phyloP scores from a whole-genome alignment of 2,329 filamentous ascomycete genomes.

The Pseudocercospora fuligena region DNA sequence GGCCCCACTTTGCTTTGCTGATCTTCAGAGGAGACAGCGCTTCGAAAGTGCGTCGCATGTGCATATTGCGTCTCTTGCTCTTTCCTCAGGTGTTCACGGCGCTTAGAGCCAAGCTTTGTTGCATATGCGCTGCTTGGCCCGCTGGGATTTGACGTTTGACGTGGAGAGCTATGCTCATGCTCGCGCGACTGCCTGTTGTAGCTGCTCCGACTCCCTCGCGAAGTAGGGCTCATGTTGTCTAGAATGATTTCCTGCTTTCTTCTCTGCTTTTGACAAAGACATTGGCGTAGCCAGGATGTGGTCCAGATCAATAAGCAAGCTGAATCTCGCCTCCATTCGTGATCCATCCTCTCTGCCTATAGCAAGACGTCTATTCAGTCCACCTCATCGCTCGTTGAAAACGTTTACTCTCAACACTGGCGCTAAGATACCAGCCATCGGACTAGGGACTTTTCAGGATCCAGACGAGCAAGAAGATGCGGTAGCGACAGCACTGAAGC shows the following conservation, averaged over 20 bases:
- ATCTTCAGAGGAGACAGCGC: neutral
- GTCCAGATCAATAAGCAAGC: neutral
- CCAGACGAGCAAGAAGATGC: slow-evolving; percentile 52
- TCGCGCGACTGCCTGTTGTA: neutral
- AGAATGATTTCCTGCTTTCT: too few relatives aligned
- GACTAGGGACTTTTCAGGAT: slow-evolving; percentile 46
- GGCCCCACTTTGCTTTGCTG: neutral
- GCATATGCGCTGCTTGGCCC: neutral
- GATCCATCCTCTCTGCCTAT: slow-evolving; percentile 30
- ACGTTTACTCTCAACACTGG: slow-evolving; percentile 32
- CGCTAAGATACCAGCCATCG: slow-evolving; percentile 29
- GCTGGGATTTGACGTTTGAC: neutral
- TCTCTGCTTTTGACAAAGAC: neutral
- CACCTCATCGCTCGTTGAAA: slow-evolving; percentile 59
- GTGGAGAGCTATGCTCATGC: neutral
- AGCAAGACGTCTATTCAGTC: slow-evolving; percentile 46
- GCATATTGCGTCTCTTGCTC: neutral
- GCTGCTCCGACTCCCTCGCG: neutral
- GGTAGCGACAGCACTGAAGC: slow-evolving; percentile 51
- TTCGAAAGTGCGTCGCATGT: neutral
- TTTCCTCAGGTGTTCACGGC: neutral
- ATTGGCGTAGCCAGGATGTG: neutral
- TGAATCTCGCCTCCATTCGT: neutral
- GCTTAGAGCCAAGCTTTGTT: neutral
- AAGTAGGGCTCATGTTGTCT: neutral